These are phyloP conservation scores for Zoysia pacifica DNA, from an alignment of 176 grass and related monocot species.

Conservation along the genomic window DNA sequence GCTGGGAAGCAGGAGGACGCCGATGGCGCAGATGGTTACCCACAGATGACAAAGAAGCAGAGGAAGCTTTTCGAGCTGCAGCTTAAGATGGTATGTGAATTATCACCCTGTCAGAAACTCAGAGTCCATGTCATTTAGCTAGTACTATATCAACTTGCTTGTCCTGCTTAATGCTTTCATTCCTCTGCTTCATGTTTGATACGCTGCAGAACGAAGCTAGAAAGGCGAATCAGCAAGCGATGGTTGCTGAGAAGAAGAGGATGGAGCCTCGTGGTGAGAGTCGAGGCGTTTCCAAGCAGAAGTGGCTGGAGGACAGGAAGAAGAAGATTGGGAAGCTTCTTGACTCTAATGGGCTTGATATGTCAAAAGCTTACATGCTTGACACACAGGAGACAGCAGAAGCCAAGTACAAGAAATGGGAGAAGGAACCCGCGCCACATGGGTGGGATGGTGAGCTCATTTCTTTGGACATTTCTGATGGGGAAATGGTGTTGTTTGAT, in stretches of 20 bases:
- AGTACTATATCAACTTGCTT: not conserved
- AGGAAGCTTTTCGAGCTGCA: slow-evolving; percentile 72
- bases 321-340: slow-evolving; percentile 94
- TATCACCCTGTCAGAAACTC: too few species aligned
- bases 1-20: not conserved
- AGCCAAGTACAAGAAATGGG: slow-evolving; percentile 95
- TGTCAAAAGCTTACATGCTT: slow-evolving; percentile 91
- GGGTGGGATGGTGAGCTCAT: slow-evolving; percentile 85
- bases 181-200: not conserved
- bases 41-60: slow-evolving; percentile 84
- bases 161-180: not conserved
- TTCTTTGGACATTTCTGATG: not conserved
- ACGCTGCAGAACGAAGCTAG: slow-evolving; percentile 73
- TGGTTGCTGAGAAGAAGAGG: slow-evolving; percentile 91
- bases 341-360: slow-evolving; percentile 91
- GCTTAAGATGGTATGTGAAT: slow-evolving; percentile 75
- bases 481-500: not conserved
- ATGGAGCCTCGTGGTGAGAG: slow-evolving; percentile 75
- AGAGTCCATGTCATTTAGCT: not conserved
- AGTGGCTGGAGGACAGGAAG: slow-evolving; percentile 93
- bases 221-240: slow-evolving; percentile 89
- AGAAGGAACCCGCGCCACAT: slow-evolving; percentile 85
- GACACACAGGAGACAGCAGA: slow-evolving; percentile 83
- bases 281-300: slow-evolving; percentile 91
- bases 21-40: slow-evolving; percentile 47